Evolutionary conservation across 495 filamentous ascomycete genomes (phyloP).

Genomic region (Tetracladium marchalianum): DNA sequence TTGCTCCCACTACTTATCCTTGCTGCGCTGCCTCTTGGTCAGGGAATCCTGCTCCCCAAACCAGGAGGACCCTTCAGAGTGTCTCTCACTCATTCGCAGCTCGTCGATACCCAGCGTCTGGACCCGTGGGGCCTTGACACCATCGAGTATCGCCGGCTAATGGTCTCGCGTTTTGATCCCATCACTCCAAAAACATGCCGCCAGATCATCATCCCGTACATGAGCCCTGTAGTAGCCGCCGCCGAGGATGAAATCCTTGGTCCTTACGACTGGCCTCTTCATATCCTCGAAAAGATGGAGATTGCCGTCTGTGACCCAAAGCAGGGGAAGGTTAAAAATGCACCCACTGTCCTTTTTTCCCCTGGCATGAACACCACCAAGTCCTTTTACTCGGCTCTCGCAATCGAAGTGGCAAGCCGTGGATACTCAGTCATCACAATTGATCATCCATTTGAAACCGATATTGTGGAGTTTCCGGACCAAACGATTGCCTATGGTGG

Average conservation of each 20-base stretch:
- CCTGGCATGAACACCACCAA: constrained; percentile 24
- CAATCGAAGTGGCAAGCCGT: constrained; percentile 33
- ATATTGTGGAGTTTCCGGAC: constrained; percentile 38
- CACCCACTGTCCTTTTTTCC: constrained; percentile 26
- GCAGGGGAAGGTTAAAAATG: background rate
- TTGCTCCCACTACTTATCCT: background rate
- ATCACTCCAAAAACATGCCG: constrained; percentile 10
- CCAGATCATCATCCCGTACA: constrained; percentile 5
- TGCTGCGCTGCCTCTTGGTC: background rate
- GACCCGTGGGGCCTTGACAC: constrained; percentile 25
- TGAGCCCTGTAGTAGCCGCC: constrained; percentile 1
- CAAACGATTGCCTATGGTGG: constrained; percentile 2
- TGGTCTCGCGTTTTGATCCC: constrained; percentile 28
- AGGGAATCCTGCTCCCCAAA: constrained; percentile 1
- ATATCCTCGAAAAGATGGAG: background rate
- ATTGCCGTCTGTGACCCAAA: constrained; percentile 1
- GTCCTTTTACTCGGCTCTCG: constrained; percentile 28
- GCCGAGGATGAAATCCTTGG: constrained; percentile 1
- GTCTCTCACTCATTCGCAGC: constrained; percentile 14
- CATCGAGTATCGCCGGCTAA: constrained; percentile 21
- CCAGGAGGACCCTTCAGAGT: constrained; percentile 20
- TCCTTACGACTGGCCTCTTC: constrained; percentile 1
- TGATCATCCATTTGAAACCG: constrained; percentile 38
- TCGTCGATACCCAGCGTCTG: constrained; percentile 23
- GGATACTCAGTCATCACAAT: constrained; percentile 38